Percentiles rank a stretch among this genome's conserved stretches.
Evolutionary conservation across 2,329 filamentous ascomycete genomes (phyloP).

Genomic region (Colletotrichum sp.): DNA sequence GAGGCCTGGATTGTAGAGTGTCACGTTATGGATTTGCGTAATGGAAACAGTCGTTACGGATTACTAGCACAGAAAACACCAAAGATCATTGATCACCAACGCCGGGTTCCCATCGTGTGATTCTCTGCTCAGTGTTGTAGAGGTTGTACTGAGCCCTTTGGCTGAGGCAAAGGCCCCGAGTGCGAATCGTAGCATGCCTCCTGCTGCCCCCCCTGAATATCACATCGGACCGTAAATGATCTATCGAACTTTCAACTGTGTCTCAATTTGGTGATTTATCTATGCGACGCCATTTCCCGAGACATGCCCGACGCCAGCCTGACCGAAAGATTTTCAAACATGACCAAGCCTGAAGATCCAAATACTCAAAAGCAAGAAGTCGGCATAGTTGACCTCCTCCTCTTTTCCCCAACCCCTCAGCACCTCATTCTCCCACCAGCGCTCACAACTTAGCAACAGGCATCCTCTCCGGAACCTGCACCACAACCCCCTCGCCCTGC

Average conservation of each 20-base stretch:
- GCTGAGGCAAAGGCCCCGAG: too few relatives aligned
- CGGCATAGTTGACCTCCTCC: not conserved
- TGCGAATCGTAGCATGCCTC: not conserved
- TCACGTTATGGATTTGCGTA: not conserved
- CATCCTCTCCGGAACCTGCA: constrained; percentile 32
- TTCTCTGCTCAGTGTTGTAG: not conserved
- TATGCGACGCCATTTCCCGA: not conserved
- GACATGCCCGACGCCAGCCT: not conserved
- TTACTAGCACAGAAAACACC: not conserved
- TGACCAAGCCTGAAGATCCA: not conserved
- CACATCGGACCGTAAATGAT: not conserved
- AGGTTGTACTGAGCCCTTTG: too few relatives aligned
- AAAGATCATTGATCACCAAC: constrained; percentile 11
- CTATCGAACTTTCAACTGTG: not conserved
- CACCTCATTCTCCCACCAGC: not conserved
- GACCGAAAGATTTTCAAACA: not conserved
- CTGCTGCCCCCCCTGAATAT: not conserved
- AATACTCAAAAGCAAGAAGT: not conserved
- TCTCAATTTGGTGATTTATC: not conserved
- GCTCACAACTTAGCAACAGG: constrained; percentile 16
- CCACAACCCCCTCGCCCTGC: constrained; percentile 39
- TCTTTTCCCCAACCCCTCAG: not conserved
- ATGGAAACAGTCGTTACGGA: not conserved
- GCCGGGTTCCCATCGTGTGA: not conserved
- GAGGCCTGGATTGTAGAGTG: not conserved